A percentile compares a stretch with the other conserved stretches of the same genome.
Conservation (phyloP, 306 rosid genomes). For the Carpinus fangiana region DNA sequence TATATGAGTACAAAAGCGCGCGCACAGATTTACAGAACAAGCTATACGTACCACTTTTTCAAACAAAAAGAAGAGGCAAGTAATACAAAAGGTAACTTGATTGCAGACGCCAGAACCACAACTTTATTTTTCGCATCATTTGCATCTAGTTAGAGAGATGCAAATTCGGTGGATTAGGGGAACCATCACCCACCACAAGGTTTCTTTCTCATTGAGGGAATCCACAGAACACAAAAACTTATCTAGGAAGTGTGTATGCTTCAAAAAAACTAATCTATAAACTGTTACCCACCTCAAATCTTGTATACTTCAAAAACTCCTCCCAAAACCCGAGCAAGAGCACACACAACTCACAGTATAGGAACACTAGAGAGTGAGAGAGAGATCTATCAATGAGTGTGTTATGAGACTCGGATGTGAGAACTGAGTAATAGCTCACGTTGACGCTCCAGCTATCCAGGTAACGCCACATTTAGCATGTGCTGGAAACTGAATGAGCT, state of each 20-base stretch:
- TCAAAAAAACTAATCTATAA: no score
- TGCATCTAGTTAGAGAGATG: not conserved
- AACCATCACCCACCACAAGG: no score
- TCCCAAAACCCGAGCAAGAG: not conserved
- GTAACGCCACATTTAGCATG: not conserved
- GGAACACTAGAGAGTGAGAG: not conserved
- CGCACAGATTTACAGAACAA: no score
- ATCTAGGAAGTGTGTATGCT: no score
- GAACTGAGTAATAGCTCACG: not conserved
- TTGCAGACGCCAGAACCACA: not conserved
- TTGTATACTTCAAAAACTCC: no score
- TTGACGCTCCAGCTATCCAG: not conserved
- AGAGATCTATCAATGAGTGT: not conserved
- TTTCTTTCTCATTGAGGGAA: no score
- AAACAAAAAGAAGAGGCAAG: not conserved
- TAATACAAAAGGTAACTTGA: not conserved
- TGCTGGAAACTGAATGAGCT: not conserved
- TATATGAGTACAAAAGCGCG: not conserved
- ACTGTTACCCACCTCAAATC: no score
- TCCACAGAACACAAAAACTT: no score
- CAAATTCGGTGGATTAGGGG: not conserved
- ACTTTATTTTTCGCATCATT: not conserved
- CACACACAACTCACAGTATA: not conserved
- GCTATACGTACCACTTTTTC: not conserved
- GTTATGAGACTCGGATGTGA: not conserved